phyloP scores from a whole-genome alignment of 1,284 basidiomycete genomes.

The Porodaedalea pini region DNA sequence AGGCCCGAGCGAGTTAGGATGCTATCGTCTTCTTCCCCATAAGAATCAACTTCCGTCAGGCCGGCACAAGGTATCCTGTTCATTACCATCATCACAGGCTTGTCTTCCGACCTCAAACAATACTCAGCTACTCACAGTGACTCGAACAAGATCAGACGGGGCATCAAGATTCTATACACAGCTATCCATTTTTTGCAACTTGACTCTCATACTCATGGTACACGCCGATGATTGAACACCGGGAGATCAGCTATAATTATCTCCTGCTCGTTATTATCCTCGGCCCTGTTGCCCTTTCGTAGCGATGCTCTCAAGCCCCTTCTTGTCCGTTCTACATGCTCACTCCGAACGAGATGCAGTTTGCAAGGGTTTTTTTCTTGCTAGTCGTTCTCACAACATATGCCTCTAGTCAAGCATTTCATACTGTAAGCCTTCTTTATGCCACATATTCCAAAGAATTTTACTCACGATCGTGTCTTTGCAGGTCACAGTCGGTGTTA shows the following conservation, averaged over 20 bases:
- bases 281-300: neutral
- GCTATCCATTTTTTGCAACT: too few relatives aligned
- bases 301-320: neutral
- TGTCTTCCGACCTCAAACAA: neutral
- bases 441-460: neutral
- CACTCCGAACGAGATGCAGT: neutral
- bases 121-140: neutral
- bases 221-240: neutral
- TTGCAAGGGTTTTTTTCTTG: neutral
- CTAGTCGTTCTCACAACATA: neutral
- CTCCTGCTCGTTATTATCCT: neutral
- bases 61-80: too few relatives aligned
- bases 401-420: slow-evolving; percentile 4
- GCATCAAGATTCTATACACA: neutral
- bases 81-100: too few relatives aligned
- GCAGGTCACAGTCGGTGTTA: slow-evolving; percentile 12
- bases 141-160: too few relatives aligned
- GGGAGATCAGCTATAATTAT: neutral
- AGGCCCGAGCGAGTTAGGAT: neutral
- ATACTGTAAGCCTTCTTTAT: slow-evolving; percentile 4
- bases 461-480: neutral
- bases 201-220: neutral
- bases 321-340: neutral
- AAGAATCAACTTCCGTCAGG: neutral
- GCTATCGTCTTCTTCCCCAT: neutral